phyloP scores from a whole-genome alignment of 495 filamentous ascomycete species.

The Cenococcum geophilum region DNA sequence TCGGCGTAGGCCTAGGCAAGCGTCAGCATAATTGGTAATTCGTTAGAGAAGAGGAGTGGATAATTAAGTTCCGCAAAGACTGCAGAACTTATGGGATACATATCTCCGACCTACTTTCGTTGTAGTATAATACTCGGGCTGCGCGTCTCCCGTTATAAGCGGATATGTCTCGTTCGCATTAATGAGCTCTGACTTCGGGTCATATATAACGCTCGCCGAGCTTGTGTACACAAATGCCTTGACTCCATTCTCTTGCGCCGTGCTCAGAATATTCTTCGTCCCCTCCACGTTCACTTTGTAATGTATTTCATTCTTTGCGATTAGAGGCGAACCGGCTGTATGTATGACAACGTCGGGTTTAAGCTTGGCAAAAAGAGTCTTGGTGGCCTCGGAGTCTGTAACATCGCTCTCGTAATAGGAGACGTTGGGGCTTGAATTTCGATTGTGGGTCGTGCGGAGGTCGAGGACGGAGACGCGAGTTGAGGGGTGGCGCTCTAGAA shows the following conservation, averaged over 20 bases:
- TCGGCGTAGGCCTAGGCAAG: slow-evolving; percentile 73
- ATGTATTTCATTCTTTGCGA: slow-evolving; percentile 49
- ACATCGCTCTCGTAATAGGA: slow-evolving; percentile 83
- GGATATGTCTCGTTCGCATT: slow-evolving; percentile 89
- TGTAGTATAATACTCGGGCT: slow-evolving; percentile 80
- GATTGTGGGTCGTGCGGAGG: slow-evolving; percentile 68
- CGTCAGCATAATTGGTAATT: slow-evolving; percentile 5
- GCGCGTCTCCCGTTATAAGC: slow-evolving; percentile 58
- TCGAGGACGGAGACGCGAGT: slow-evolving; percentile 77
- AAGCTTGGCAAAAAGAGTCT: slow-evolving; percentile 58
- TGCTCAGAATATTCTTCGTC: slow-evolving; percentile 70
- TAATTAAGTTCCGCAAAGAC: neutral
- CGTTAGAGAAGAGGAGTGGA: slow-evolving; percentile 1
- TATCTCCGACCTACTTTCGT: slow-evolving; percentile 41
- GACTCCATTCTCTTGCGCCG: slow-evolving; percentile 65
- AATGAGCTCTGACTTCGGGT: slow-evolving; percentile 71
- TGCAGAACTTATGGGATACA: slow-evolving; percentile 49
- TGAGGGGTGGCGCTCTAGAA: slow-evolving; percentile 43
- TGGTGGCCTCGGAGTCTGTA: slow-evolving; percentile 61
- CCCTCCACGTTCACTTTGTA: slow-evolving; percentile 91
- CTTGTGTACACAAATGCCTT: slow-evolving; percentile 95
- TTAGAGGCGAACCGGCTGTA: slow-evolving; percentile 54
- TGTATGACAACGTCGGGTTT: slow-evolving; percentile 90
- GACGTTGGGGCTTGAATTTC: slow-evolving; percentile 55
- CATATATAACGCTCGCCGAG: slow-evolving; percentile 76